Percentiles rank a stretch among this genome's conserved stretches.
Conservation (phyloP, 2,329 filamentous ascomycete genomes). For the Fonsecaea nubica region DNA sequence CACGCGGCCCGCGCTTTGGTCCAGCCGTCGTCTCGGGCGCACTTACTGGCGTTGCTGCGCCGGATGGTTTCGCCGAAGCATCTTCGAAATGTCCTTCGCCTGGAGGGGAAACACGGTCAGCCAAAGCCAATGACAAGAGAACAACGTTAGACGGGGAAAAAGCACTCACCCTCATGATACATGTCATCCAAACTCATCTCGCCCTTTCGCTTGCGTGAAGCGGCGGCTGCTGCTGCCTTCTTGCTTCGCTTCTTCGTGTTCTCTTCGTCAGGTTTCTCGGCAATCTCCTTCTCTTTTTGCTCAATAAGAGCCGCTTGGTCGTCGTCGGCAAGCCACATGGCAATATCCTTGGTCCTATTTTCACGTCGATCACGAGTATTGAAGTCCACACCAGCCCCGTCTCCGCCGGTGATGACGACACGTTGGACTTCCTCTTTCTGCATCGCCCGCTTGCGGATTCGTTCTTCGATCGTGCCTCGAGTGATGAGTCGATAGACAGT, state of each 20-base stretch:
- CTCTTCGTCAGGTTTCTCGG: slow-evolving; percentile 69
- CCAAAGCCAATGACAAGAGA: slow-evolving; percentile 33
- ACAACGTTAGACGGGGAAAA: slow-evolving; percentile 11
- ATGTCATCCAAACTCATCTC: slow-evolving; percentile 84
- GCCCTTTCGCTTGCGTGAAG: slow-evolving; percentile 62
- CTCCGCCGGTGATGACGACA: slow-evolving; percentile 90
- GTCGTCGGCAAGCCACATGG: slow-evolving; percentile 97
- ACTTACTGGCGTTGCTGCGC: slow-evolving; percentile 80
- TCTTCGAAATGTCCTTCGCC: slow-evolving; percentile 98
- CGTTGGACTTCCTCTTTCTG: slow-evolving; percentile 99
- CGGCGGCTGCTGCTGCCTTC: slow-evolving; percentile 60
- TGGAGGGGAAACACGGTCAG: slow-evolving; percentile 49
- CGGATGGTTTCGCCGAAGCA: slow-evolving; percentile 77
- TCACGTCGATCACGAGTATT: slow-evolving; percentile 86
- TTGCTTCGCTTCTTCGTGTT: slow-evolving; percentile 61
- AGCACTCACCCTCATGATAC: slow-evolving; percentile 95
- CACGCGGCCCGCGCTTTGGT: slow-evolving; percentile 62
- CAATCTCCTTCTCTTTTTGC: slow-evolving; percentile 84
- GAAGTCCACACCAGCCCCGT: slow-evolving; percentile 87
- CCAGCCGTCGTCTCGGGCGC: slow-evolving; percentile 52
- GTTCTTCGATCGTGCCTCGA: slow-evolving; percentile 94
- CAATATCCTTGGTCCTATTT: slow-evolving; percentile 96
- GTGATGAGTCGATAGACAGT: slow-evolving; percentile 98
- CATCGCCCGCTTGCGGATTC: slow-evolving; percentile 92
- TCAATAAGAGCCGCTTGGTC: slow-evolving; percentile 95